phyloP scores from a whole-genome alignment of 108 stramenopile species.

The Cyclotella choctawhatcheeana region DNA sequence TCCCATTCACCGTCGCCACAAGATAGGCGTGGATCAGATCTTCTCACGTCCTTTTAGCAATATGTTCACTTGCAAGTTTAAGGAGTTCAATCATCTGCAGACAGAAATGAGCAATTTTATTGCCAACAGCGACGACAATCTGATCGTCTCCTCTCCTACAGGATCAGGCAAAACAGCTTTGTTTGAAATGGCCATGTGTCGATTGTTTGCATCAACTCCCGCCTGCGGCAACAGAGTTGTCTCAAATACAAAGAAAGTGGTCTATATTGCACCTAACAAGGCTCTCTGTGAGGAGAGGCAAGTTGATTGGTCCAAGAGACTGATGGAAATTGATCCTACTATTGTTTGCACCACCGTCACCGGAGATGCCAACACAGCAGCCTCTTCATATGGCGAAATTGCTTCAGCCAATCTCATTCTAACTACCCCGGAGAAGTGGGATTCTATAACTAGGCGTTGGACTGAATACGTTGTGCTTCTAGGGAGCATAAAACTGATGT shows the following conservation, averaged over 20 bases:
- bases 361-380: conserved; percentile 74
- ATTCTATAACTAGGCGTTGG: conserved; percentile 93
- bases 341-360: conserved; percentile 82
- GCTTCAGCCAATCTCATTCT: conserved; percentile 83
- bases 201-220: conserved; percentile 59
- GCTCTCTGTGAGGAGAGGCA: conserved; percentile 95
- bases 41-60: conserved; percentile 60
- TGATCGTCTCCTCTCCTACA: conserved; percentile 98
- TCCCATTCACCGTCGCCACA: conserved; percentile 48
- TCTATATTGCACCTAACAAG: conserved; percentile 95
- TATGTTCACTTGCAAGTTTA: conserved; percentile 69
- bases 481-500: conserved; percentile 87
- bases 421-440: conserved; percentile 97
- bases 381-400: conserved; percentile 69
- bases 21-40: conserved; percentile 49
- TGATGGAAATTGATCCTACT: conserved; percentile 63
- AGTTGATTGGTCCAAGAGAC: conserved; percentile 84
- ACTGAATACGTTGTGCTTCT: conserved; percentile 90
- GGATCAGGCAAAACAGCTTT: conserved; percentile 96
- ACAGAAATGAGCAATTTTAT: conserved; percentile 60
- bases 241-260: conserved; percentile 70
- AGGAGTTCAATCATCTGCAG: conserved; percentile 79
- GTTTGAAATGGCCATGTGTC: conserved; percentile 95
- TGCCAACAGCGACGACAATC: conserved; percentile 70
- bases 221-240: conserved; percentile 42